Evolutionary conservation across 495 filamentous ascomycete genomes (phyloP).

Genomic region (Podospora fimiseda): DNA sequence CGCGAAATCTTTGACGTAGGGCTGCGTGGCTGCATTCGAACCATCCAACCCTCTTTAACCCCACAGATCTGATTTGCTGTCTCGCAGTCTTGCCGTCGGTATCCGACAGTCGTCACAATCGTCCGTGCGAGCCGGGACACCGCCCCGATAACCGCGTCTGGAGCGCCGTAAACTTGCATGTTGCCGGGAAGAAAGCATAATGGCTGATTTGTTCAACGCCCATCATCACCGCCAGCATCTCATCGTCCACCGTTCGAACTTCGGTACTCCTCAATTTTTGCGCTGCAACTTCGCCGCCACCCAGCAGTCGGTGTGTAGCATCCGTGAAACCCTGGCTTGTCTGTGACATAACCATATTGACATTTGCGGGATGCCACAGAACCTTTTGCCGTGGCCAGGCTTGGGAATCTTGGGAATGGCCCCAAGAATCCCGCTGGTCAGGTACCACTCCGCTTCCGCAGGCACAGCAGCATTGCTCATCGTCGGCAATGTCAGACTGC

Average conservation of each 20-base stretch:
- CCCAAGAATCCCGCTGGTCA: constrained; percentile 4
- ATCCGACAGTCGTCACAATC: constrained; percentile 3
- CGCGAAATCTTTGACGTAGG: constrained; percentile 20
- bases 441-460: constrained; percentile 3
- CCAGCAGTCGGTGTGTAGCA: constrained; percentile 14
- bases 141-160: constrained; percentile 22
- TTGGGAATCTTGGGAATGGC: background rate
- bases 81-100: background rate
- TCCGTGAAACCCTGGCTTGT: constrained; percentile 15
- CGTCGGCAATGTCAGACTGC: constrained; percentile 1
- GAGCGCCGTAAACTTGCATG: constrained; percentile 16
- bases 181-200: constrained; percentile 17
- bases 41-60: constrained; percentile 15
- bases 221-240: background rate
- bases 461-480: background rate
- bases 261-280: constrained; percentile 7
- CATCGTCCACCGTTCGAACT: background rate
- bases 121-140: constrained; percentile 18
- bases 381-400: background rate
- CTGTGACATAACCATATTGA: constrained; percentile 7
- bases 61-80: constrained; percentile 20
- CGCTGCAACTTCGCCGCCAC: constrained; percentile 8
- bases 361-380: background rate
- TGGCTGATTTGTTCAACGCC: background rate
- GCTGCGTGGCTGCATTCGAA: constrained; percentile 20